These are phyloP conservation scores for Pythium scleroteichum DNA, from an alignment of 352 stramenopile genomes.

Conservation along the genomic window DNA sequence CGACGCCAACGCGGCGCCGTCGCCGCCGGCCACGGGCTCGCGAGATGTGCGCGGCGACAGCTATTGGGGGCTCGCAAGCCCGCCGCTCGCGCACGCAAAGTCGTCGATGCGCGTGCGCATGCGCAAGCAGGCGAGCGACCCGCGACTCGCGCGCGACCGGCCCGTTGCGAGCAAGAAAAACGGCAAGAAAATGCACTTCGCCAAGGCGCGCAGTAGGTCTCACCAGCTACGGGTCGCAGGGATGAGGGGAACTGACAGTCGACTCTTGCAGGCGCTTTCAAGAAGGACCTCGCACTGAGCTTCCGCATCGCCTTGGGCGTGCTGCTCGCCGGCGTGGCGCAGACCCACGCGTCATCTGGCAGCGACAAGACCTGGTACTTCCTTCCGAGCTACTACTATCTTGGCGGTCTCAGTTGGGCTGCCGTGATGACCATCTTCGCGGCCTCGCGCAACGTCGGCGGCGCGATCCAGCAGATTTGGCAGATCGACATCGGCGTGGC, in stretches of 20 bases:
- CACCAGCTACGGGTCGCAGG: too few species aligned
- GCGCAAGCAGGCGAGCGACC: constrained; percentile 14
- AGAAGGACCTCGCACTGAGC: constrained; percentile 36
- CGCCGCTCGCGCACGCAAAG: constrained; percentile 3
- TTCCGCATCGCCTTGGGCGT: constrained; percentile 58
- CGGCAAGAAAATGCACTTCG: constrained; percentile 41
- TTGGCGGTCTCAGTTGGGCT: constrained; percentile 60
- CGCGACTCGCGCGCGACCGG: constrained; percentile 6
- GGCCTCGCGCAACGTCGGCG: constrained; percentile 55
- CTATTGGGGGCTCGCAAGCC: constrained; percentile 21
- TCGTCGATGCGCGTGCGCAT: constrained; percentile 29
- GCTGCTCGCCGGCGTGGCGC: constrained; percentile 52
- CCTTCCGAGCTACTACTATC: constrained; percentile 60
- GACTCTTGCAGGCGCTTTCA: constrained; percentile 34
- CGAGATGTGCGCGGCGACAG: constrained; percentile 14
- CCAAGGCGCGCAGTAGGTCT: constrained; percentile 35
- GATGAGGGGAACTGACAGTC: background rate
- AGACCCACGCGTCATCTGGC: constrained; percentile 41
- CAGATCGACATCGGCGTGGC: constrained; percentile 71
- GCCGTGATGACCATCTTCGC: constrained; percentile 77
- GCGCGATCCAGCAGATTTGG: constrained; percentile 63
- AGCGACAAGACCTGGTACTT: constrained; percentile 42
- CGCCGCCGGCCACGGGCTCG: background rate
- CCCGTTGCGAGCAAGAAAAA: constrained; percentile 41
- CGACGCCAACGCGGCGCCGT: background rate